These are phyloP conservation scores for Starmerella ratchasimensis DNA, from an alignment of 805 yeast species.

Conservation along the genomic window DNA sequence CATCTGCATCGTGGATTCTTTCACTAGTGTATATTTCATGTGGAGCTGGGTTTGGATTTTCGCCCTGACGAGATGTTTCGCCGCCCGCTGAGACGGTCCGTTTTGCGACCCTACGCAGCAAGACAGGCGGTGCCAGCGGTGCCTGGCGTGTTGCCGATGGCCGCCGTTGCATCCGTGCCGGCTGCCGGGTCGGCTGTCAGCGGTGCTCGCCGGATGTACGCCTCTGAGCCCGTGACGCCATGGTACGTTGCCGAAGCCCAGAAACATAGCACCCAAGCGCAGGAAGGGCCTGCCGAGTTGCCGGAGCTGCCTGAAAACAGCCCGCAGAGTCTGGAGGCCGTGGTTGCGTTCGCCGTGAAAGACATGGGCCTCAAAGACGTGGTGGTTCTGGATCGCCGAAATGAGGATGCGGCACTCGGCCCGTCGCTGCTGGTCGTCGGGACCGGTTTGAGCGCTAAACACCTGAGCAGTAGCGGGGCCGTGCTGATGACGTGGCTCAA, in stretches of 20 bases:
- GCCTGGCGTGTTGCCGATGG: too few relatives aligned
- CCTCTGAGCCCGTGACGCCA: slow-evolving; percentile 28
- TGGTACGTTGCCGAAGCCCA: slow-evolving; percentile 42
- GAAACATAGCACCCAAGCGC: slow-evolving; percentile 14
- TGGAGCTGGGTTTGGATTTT: too few relatives aligned
- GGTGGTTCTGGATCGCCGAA: slow-evolving; percentile 47
- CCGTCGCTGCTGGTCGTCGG: slow-evolving; percentile 44
- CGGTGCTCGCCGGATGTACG: too few relatives aligned
- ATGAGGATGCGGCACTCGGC: slow-evolving; percentile 25
- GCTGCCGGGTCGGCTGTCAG: too few relatives aligned
- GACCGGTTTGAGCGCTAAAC: slow-evolving; percentile 66
- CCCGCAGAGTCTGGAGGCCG: slow-evolving; percentile 38
- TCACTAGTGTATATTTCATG: too few relatives aligned
- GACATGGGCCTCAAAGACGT: slow-evolving; percentile 58
- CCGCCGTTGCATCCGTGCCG: too few relatives aligned
- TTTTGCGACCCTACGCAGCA: too few relatives aligned
- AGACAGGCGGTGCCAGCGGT: too few relatives aligned
- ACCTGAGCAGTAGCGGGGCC: slow-evolving; percentile 54
- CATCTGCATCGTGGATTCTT: too few relatives aligned
- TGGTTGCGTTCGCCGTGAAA: slow-evolving; percentile 36
- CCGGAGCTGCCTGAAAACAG: slow-evolving; percentile 49
- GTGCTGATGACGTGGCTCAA: slow-evolving; percentile 49
- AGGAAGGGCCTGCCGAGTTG: slow-evolving; percentile 21
- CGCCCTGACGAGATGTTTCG: too few relatives aligned
- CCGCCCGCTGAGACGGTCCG: too few relatives aligned